These are phyloP conservation scores for Potentilla sterilis DNA, from an alignment of 306 rosid genomes.

Conservation along the genomic window DNA sequence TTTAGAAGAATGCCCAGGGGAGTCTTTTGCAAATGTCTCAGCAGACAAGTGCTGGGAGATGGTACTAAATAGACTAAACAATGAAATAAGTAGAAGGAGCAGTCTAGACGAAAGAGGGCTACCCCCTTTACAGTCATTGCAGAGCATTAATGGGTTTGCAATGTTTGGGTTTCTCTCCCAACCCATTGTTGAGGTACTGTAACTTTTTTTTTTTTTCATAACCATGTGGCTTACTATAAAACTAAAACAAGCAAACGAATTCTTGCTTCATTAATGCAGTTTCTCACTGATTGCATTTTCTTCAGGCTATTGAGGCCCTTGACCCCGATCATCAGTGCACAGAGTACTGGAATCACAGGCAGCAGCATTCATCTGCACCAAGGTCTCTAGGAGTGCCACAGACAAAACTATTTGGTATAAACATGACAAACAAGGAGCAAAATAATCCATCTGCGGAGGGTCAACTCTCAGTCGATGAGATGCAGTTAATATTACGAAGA, in stretches of 20 bases:
- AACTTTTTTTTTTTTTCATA: background rate
- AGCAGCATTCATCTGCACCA: constrained; percentile 21
- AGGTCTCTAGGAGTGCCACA: constrained; percentile 30
- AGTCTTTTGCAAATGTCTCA: constrained; percentile 48
- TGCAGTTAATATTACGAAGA: constrained; percentile 37
- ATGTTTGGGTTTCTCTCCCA: constrained; percentile 84
- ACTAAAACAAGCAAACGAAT: background rate
- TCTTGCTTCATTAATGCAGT: background rate
- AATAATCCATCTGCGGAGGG: constrained; percentile 26
- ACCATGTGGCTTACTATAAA: background rate
- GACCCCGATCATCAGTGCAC: constrained; percentile 62
- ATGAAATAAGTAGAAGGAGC: constrained; percentile 42
- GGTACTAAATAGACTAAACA: constrained; percentile 51
- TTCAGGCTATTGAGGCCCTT: constrained; percentile 75
- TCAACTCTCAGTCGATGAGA: constrained; percentile 34
- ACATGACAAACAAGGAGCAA: constrained; percentile 33
- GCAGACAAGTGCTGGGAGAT: constrained; percentile 77
- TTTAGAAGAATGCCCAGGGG: constrained; percentile 60
- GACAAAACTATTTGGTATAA: constrained; percentile 43
- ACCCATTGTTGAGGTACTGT: constrained; percentile 53
- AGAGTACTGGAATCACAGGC: constrained; percentile 78
- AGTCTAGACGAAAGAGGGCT: constrained; percentile 40
- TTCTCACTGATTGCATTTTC: constrained; percentile 17
- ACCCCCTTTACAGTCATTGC: constrained; percentile 41
- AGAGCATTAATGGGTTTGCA: constrained; percentile 54